Evolutionary conservation across 768 basidiomycete genomes (phyloP), one percentile per base, ranked within the genome.

Genomic region (Mycena rosella): DNA sequence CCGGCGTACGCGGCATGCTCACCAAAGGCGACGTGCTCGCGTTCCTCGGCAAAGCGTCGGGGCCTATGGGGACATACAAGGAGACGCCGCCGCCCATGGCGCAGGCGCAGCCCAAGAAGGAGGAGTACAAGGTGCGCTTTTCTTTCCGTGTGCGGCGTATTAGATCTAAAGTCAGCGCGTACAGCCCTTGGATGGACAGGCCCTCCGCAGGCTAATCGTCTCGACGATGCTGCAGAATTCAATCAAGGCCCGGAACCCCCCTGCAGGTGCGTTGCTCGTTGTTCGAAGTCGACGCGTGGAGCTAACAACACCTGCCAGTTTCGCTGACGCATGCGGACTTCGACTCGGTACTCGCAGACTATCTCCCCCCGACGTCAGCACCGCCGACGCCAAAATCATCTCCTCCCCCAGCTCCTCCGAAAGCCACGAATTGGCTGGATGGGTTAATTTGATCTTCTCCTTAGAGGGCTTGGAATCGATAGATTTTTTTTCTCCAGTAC

Each of bases 21-120:
- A 99, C 96, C 53, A 98, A 98, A 78, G 98, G 98, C 14, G 97
- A 99, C 75, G 91, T 99, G 1, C 85, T 99, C 30, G 82, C 94
- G 3, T 90, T 89, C 79, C 84, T 98, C 7, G 97, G 97, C 22
- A 90, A 91, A 78, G 93, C 96, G 22, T 90, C 90, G 14, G 84
- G 85, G 38, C 93, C 95, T 0, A 82, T 85, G 22, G 95, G 95
- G 40, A 92, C 93, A 3, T 93, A 85, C 80, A 91, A 90, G 76
- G 83, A 83, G 70, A 4, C 73, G 42, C 59, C 79, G 75, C 34
- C 71, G 78, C 70, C 78, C 74, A 80, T 78, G 68, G 78, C 77
- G 8, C 72, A 70, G 45, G 76, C 81, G 66, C 72, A 65, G 15
- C 61, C 73, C 22, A 65, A 74, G 63, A 85, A 81, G 75, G 78